phyloP scores from a whole-genome alignment of 75 land plant genomes.

The Picea sitchensis region DNA sequence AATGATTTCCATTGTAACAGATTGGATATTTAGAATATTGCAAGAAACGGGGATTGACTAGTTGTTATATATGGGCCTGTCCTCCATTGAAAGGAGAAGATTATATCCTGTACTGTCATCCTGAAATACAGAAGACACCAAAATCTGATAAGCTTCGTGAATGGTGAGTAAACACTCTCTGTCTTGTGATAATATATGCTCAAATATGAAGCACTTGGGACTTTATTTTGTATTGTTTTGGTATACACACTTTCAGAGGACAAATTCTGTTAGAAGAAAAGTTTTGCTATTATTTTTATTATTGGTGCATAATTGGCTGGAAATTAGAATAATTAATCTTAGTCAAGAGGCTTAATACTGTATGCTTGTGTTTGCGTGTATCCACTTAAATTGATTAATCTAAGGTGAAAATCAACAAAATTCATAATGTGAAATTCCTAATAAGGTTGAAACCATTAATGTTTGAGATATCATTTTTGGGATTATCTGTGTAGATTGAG shows the following conservation, averaged over 20 bases:
- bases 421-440: background rate
- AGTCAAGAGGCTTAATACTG: background rate
- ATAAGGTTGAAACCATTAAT: background rate
- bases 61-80: conserved; percentile 80
- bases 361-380: background rate
- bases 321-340: background rate
- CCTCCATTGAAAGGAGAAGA: conserved; percentile 79
- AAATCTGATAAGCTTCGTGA: conserved; percentile 63
- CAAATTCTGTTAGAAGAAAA: background rate
- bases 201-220: background rate
- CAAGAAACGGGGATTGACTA: conserved; percentile 67
- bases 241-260: background rate
- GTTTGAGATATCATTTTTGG: conserved; percentile 53
- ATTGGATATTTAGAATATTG: conserved; percentile 76
- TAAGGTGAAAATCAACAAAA: background rate
- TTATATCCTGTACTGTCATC: conserved; percentile 74
- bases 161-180: conserved; percentile 37
- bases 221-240: background rate
- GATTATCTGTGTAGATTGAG: conserved; percentile 57
- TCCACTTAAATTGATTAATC: background rate
- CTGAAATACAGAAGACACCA: conserved; percentile 67
- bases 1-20: conserved; percentile 15
- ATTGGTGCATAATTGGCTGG: too few relatives aligned
- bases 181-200: background rate
- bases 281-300: background rate